Conservation (phyloP, 2,329 filamentous ascomycete genomes). For the Talaromyces sp. region DNA sequence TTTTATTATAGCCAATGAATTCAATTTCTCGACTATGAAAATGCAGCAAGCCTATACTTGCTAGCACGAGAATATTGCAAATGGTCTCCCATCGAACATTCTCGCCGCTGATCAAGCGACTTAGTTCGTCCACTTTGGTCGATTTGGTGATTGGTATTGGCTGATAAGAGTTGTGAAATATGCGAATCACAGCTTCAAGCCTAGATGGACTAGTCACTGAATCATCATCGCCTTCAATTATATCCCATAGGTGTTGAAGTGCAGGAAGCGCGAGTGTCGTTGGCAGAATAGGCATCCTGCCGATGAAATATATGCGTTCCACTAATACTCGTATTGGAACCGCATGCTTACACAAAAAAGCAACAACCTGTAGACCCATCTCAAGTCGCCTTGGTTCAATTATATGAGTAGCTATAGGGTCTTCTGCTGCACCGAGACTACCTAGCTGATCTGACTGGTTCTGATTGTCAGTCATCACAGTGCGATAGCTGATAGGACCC, state of each 20-base stretch:
- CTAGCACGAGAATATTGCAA: background rate
- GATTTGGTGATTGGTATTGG: background rate
- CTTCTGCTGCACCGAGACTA: background rate
- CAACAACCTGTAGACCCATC: background rate
- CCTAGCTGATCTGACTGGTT: background rate
- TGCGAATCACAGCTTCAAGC: background rate
- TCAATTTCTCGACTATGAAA: background rate
- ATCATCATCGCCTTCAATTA: background rate
- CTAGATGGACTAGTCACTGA: background rate
- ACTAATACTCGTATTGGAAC: background rate
- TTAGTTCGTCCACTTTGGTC: background rate
- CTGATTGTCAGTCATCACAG: background rate
- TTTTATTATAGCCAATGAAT: too few relatives aligned
- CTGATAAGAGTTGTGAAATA: conserved; percentile 1
- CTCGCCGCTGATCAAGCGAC: conserved; percentile 1
- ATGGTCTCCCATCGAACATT: conserved; percentile 6
- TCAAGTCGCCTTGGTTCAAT: background rate
- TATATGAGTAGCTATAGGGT: background rate
- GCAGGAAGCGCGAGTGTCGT: background rate
- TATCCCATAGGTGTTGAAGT: background rate
- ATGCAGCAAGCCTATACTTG: background rate
- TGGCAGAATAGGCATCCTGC: background rate
- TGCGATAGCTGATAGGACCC: background rate
- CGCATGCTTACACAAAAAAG: background rate
- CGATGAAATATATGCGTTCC: background rate